These are phyloP conservation scores for Azolla pinnata DNA, from an alignment of 75 land plant species.

Conservation along the genomic window DNA sequence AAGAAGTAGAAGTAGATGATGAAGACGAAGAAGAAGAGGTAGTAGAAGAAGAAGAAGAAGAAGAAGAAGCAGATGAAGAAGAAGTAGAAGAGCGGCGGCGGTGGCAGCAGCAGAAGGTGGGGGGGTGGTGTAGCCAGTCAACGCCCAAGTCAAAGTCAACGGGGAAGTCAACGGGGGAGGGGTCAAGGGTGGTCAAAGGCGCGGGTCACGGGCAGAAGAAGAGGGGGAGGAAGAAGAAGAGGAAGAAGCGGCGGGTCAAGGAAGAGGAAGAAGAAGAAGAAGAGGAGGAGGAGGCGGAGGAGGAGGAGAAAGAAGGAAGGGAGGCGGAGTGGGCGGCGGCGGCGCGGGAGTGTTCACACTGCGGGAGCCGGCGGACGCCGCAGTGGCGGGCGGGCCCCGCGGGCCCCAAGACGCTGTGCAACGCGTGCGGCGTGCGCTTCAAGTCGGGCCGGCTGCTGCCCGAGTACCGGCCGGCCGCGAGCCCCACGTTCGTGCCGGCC, in stretches of 20 bases:
- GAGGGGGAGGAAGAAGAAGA: no score
- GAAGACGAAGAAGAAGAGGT: no score
- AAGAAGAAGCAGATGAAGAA: no score
- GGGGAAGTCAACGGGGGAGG: no score
- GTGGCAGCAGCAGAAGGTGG: no score
- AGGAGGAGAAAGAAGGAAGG: neutral
- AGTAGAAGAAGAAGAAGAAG: no score
- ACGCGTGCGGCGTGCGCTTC: conserved; percentile 51
- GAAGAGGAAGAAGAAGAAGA: neutral
- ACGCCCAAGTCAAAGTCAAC: no score
- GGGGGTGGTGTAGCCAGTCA: no score
- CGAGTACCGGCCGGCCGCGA: conserved; percentile 57
- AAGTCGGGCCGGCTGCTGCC: conserved; percentile 52
- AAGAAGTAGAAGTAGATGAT: no score
- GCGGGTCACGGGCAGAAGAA: no score
- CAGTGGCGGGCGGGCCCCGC: conserved; percentile 59
- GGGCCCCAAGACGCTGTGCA: conserved; percentile 57
- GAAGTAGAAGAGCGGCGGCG: no score
- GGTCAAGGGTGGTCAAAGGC: no score
- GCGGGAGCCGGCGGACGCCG: conserved; percentile 41
- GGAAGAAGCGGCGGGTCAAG: neutral
- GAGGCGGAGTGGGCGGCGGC: conserved; percentile 1
- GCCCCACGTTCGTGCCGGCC: conserved; percentile 37
- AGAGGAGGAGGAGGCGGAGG: neutral
- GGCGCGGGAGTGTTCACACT: conserved; percentile 41